Conservation (phyloP, 78 protist genomes). For the Dictyostelium firmibasis region DNA sequence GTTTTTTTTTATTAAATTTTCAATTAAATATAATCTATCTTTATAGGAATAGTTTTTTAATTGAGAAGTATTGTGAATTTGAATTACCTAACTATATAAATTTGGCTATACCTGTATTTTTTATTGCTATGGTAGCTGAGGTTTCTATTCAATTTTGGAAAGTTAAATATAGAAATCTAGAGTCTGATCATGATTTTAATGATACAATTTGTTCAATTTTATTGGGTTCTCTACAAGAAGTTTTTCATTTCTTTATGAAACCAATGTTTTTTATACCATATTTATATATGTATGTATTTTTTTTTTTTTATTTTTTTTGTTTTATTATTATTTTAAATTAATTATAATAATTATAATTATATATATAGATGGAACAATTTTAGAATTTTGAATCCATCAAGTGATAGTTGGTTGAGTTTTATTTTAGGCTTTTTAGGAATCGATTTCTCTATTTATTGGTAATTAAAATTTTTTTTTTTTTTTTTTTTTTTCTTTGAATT, state of each 20-base stretch:
- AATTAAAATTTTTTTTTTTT: not conserved
- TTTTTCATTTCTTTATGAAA: conserved; percentile 18
- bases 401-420: not conserved
- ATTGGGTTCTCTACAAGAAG: conserved; percentile 18
- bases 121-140: not conserved
- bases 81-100: conserved; percentile 28
- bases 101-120: conserved; percentile 5
- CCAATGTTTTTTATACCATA: conserved; percentile 47
- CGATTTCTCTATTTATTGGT: conserved; percentile 14
- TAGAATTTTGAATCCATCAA: not conserved
- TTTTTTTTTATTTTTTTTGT: too few species aligned
- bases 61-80: not conserved
- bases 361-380: conserved; percentile 16
- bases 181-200: conserved; percentile 22
- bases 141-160: not conserved
- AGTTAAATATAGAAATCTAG: not conserved
- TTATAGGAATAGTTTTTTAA: not conserved
- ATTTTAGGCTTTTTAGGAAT: conserved; percentile 17
- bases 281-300: conserved; percentile 6
- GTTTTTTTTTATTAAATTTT: too few species aligned
- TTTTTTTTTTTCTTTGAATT: not conserved
- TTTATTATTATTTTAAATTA: not conserved
- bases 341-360: not conserved
- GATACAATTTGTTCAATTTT: conserved; percentile 14
- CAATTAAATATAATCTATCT: too few species aligned